A percentile compares a stretch with the other conserved stretches of the same genome.
Evolutionary conservation across 768 basidiomycete genomes (phyloP).

Genomic region (Calocera viscosa): DNA sequence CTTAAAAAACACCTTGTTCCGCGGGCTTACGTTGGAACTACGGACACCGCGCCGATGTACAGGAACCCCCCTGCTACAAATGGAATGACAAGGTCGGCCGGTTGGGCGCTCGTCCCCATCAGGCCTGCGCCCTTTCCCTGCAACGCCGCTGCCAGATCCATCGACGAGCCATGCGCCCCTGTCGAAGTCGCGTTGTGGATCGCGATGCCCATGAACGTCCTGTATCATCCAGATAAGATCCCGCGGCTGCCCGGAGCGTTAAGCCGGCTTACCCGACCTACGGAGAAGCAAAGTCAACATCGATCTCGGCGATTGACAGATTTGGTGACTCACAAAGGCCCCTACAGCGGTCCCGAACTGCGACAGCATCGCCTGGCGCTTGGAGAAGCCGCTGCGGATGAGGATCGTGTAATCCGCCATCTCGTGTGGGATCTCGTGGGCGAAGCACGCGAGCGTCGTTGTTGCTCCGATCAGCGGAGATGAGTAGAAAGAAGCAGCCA

Average conservation of each 20-base stretch:
- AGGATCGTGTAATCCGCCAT: slow-evolving; percentile 96
- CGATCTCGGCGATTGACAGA: slow-evolving; percentile 24
- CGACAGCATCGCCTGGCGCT: slow-evolving; percentile 82
- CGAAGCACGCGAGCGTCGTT: slow-evolving; percentile 89
- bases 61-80: slow-evolving; percentile 86
- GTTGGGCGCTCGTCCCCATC: slow-evolving; percentile 67
- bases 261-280: slow-evolving; percentile 28
- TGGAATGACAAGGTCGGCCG: slow-evolving; percentile 76
- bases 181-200: slow-evolving; percentile 64
- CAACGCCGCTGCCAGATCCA: slow-evolving; percentile 64
- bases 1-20: not conserved
- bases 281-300: slow-evolving; percentile 18
- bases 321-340: slow-evolving; percentile 59
- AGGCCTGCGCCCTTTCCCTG: slow-evolving; percentile 63
- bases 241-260: slow-evolving; percentile 13
- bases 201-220: slow-evolving; percentile 74
- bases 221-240: slow-evolving; percentile 5
- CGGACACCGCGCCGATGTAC: slow-evolving; percentile 87
- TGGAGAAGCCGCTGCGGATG: slow-evolving; percentile 79
- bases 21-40: slow-evolving; percentile 64
- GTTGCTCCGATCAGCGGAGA: slow-evolving; percentile 86
- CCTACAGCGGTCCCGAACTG: slow-evolving; percentile 87
- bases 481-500: slow-evolving; percentile 96
- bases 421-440: slow-evolving; percentile 91
- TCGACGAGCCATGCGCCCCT: slow-evolving; percentile 27